phyloP scores from a whole-genome alignment of 2,329 filamentous ascomycete species.

The Colletotrichum karsti region DNA sequence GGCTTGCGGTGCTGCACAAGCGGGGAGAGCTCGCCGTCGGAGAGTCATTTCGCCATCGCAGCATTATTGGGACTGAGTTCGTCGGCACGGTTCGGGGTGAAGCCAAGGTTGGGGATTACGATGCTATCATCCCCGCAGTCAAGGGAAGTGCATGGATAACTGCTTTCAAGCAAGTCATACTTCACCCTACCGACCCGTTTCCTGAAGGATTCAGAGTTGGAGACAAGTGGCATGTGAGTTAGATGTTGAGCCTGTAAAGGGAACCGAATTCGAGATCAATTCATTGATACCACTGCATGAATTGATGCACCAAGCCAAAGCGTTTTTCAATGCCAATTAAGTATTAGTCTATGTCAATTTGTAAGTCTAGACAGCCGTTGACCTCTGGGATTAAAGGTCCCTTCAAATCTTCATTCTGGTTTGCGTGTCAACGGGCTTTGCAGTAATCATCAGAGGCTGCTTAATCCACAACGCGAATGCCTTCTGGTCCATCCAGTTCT shows the following conservation, averaged over 20 bases:
- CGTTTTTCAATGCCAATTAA: too few relatives aligned
- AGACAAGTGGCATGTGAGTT: neutral
- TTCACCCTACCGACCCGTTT: conserved; percentile 54
- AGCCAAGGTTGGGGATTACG: conserved; percentile 45
- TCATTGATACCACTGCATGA: too few relatives aligned
- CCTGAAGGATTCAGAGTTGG: conserved; percentile 40
- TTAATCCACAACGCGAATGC: conserved; percentile 19
- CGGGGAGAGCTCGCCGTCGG: conserved; percentile 45
- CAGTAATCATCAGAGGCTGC: conserved; percentile 9
- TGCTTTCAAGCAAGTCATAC: conserved; percentile 50
- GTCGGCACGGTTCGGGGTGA: conserved; percentile 49
- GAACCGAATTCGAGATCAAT: too few relatives aligned
- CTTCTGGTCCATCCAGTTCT: conserved; percentile 3
- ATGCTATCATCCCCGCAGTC: conserved; percentile 50
- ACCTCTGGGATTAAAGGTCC: too few relatives aligned
- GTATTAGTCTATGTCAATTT: neutral
- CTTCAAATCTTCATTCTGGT: neutral
- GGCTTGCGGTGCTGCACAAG: conserved; percentile 52
- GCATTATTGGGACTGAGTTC: conserved; percentile 29
- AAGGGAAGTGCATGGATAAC: conserved; percentile 56
- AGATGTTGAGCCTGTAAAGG: too few relatives aligned
- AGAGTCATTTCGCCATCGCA: conserved; percentile 49
- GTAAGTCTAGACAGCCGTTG: too few relatives aligned
- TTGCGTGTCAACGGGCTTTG: neutral
- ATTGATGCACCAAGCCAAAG: too few relatives aligned